Base-by-base conservation (phyloP, 306 rosid genomes). In the Dalbergia oliveri region DNA sequence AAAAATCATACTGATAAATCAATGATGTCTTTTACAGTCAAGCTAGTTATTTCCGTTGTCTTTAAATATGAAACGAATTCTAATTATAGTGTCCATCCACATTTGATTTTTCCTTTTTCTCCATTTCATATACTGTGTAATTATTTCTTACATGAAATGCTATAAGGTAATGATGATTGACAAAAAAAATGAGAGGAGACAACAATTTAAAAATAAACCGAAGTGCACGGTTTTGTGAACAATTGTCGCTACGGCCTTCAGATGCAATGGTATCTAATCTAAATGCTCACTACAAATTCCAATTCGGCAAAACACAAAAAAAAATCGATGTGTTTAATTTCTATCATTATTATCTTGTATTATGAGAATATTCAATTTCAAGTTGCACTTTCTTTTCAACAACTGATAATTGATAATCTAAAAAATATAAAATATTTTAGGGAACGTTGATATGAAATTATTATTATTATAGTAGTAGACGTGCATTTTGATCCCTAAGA, bases 151-250 rank as follows among this genome's bases (percentile, higher is more conserved):
- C 21, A 16, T 23, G 66, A 60, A 23, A 2, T 60, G 6, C 39
- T 26, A 12, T 31, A 4, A 60, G n/a, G 26, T 23, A 26, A 26
- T 60, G 4, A 60, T 56, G 62, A 56, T 16, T 56, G 14, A 21
- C 15, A 12, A 1, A n/a, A 21, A 21, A 54, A 5, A 54, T 56
- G 13, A 56, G 61, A 56, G 11, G 31, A 16, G 11, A n/a, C 59
- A 56, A 56, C 26, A 56, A 56, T 56, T 18, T 18, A 11, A 47
- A 47, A 47, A 47, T 47, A n/a, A n/a, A 21, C 9, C n/a, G 60
- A n/a, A 54, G 60, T 54, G 60, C 21, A 54, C 7, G 60, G 60
- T 54, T 54, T 54, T 54, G 60, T 54, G 26, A 54, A 16, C 60
- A 54, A 16, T 54, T 54, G 60, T 54, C 60, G 60, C 60, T 6